Base-by-base conservation (phyloP, 2,329 filamentous ascomycete genomes). In the Ophiostoma sp. region DNA sequence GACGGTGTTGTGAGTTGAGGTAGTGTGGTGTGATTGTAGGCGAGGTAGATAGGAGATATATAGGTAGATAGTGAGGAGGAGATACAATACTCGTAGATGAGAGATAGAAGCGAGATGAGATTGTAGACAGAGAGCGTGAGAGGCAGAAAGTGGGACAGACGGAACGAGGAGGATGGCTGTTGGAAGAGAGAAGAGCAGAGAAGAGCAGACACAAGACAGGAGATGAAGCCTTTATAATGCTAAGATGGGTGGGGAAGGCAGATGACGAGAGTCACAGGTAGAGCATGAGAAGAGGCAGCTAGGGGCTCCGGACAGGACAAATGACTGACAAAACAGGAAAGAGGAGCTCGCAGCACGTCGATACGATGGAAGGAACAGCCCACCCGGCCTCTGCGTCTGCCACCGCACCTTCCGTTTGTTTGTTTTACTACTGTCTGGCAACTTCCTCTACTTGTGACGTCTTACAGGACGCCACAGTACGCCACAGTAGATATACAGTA, bases 161-260 rank as follows among this genome's bases (percentile, higher is more conserved):
- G 27, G 27, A 27, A 27, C 27, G 27, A 27, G 27, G 27, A 27
- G 36, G 52, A 52, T 52, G 47, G 47, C 2, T 52, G 55, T 60
- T 60, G 49, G 49, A 55, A 7, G 11, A 60, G 36, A 40, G n/a
- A 16, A 14, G 36, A 16, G 47, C 16, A 14, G 36, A 27, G 27
- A 27, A 27, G 27, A 27, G 55, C 38, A 16, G 27, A n/a, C 36
- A 62, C n/a, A 38, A 40, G 14, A 41, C 36, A 16, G 16, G 58
- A 27, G 58, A 41, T 62, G 58, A 62, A 62, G 58, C 58, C 58
- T 62, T 62, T 62, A 62, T 62, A 62, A 40, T 62, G 58, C 45
- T 49, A 6, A 7, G 12, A 7, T 14, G 6, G 38, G 58, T 62
- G 58, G 58, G 36, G 58, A 62, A 41, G 45, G 5, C 11, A 8